These are phyloP conservation scores for Bryoerythrophyllum caledonicum DNA, from an alignment of 225 moss, liverwort and hornwort species.

Conservation along the genomic window DNA sequence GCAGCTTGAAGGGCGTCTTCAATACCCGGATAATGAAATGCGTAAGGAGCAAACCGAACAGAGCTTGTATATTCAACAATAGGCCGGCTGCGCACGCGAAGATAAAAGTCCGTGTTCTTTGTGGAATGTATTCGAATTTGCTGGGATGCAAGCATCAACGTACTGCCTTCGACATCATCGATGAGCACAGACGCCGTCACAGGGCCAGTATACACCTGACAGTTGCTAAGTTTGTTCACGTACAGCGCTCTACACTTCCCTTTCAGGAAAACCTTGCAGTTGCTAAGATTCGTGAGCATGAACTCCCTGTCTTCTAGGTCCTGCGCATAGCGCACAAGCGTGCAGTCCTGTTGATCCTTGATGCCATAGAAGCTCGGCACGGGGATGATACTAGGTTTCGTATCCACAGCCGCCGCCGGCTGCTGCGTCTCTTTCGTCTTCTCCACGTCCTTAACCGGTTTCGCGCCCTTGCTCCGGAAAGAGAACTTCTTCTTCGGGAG, in stretches of 20 bases:
- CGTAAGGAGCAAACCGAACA: slow-evolving; percentile 85
- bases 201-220: slow-evolving; percentile 78
- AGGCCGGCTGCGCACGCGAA: slow-evolving; percentile 84
- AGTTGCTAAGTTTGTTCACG: slow-evolving; percentile 70
- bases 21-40: slow-evolving; percentile 64
- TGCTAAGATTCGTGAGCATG: slow-evolving; percentile 72
- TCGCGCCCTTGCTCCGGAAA: slow-evolving; percentile 60
- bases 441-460: slow-evolving; percentile 24
- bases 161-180: slow-evolving; percentile 73
- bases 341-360: slow-evolving; percentile 48
- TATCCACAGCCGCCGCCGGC: slow-evolving; percentile 6
- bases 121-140: slow-evolving; percentile 98
- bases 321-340: slow-evolving; percentile 59
- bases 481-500: slow-evolving; percentile 89
- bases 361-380: slow-evolving; percentile 61
- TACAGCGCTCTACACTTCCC: slow-evolving; percentile 75
- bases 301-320: slow-evolving; percentile 76
- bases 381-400: slow-evolving; percentile 21
- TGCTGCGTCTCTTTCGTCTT: slow-evolving; percentile 31
- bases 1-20: slow-evolving; percentile 64
- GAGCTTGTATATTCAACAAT: slow-evolving; percentile 85
- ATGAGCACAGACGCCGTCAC: slow-evolving; percentile 87
- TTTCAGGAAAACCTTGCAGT: slow-evolving; percentile 76
- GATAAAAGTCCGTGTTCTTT: slow-evolving; percentile 80
- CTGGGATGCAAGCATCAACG: slow-evolving; percentile 88